Evolutionary conservation across 331 rosid genomes (phyloP).

Genomic region (Ulmus americana): DNA sequence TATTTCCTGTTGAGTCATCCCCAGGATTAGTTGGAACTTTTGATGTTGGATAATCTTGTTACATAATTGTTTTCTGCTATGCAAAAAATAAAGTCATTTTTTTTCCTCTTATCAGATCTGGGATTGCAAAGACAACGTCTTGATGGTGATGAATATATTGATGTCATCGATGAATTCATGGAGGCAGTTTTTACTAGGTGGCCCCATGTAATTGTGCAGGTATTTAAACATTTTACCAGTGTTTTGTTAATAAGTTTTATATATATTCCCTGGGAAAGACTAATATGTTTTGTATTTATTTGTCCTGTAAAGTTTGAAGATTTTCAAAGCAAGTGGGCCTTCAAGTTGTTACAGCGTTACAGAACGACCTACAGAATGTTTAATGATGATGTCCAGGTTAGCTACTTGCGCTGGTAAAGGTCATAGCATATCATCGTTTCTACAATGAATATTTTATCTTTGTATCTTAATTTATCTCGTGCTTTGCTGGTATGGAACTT

Average conservation of each 20-base stretch:
- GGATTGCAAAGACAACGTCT: slow-evolving; percentile 87
- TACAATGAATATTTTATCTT: too few relatives aligned
- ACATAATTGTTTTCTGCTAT: background rate
- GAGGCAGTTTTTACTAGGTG: slow-evolving; percentile 96
- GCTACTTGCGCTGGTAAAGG: slow-evolving; percentile 9
- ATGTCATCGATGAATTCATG: slow-evolving; percentile 94
- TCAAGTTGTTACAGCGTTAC: slow-evolving; percentile 88
- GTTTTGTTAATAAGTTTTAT: background rate
- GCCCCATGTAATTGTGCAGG: slow-evolving; percentile 99
- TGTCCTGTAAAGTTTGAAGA: slow-evolving; percentile 72
- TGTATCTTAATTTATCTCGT: background rate
- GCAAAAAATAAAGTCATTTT: slow-evolving; percentile 5
- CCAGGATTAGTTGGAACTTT: background rate
- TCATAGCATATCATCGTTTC: background rate
- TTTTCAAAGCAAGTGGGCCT: slow-evolving; percentile 99
- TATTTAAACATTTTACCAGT: slow-evolving; percentile 20
- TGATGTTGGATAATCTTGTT: background rate
- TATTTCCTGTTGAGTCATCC: slow-evolving; percentile 9
- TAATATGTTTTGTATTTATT: slow-evolving; percentile 5
- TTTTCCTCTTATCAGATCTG: slow-evolving; percentile 50
- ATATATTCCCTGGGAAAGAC: background rate
- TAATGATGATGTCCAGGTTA: slow-evolving; percentile 97
- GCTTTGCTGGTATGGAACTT: background rate
- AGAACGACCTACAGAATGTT: slow-evolving; percentile 90
- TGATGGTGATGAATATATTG: slow-evolving; percentile 87